Evolutionary conservation across 768 basidiomycete species (phyloP).

Genomic region (Termitomyces sp.): DNA sequence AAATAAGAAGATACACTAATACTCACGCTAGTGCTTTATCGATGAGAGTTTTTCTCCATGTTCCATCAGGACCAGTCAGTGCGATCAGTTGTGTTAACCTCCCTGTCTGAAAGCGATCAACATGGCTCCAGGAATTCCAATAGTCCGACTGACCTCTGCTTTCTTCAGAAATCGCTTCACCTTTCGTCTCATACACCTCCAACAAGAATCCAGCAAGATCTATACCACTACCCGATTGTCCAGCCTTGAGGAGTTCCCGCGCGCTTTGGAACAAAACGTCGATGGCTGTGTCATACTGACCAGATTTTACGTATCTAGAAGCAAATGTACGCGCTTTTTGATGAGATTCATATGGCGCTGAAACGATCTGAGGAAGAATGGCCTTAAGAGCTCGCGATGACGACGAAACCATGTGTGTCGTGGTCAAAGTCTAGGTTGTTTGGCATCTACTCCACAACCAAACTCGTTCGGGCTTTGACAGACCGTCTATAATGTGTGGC

Average conservation of each 20-base stretch:
- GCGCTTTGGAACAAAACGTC: slow-evolving; percentile 91
- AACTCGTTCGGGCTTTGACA: not conserved
- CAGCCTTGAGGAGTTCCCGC: slow-evolving; percentile 80
- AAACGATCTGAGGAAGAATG: slow-evolving; percentile 65
- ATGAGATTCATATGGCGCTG: slow-evolving; percentile 88
- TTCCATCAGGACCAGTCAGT: slow-evolving; percentile 66
- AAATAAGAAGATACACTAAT: not conserved
- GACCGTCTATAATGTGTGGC: too few species aligned
- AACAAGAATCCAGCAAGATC: slow-evolving; percentile 79
- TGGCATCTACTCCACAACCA: slow-evolving; percentile 4
- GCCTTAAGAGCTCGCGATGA: slow-evolving; percentile 68
- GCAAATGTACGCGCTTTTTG: slow-evolving; percentile 97
- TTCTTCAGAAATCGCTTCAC: slow-evolving; percentile 67
- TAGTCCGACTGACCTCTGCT: slow-evolving; percentile 58
- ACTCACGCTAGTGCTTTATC: slow-evolving; percentile 80
- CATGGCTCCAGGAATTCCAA: not conserved
- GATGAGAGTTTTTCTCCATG: slow-evolving; percentile 89
- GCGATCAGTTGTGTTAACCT: slow-evolving; percentile 90
- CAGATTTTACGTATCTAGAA: slow-evolving; percentile 76
- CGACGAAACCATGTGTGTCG: slow-evolving; percentile 22
- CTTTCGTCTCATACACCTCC: slow-evolving; percentile 77
- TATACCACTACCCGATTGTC: slow-evolving; percentile 84
- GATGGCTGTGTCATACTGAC: slow-evolving; percentile 80
- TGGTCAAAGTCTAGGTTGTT: slow-evolving; percentile 5
- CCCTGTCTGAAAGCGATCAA: slow-evolving; percentile 40